Evolutionary conservation across 345 rosid genomes (phyloP).

Genomic region (Lepidium sativum): DNA sequence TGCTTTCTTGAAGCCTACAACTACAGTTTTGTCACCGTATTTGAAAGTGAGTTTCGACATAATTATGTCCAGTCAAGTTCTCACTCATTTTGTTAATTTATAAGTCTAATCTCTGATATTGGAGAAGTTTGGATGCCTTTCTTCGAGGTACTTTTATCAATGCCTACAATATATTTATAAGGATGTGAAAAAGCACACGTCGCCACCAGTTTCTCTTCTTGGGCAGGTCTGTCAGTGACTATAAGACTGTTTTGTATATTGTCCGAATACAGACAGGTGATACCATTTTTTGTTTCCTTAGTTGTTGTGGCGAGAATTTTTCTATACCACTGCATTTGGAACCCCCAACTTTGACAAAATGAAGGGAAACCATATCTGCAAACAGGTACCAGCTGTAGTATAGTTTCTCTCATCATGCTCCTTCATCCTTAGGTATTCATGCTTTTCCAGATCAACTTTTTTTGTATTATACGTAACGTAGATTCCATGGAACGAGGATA

Average conservation of each 20-base stretch:
- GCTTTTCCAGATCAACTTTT: not conserved
- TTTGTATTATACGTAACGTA: conserved; percentile 7
- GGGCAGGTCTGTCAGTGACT: conserved; percentile 64
- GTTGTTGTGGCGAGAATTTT: conserved; percentile 94
- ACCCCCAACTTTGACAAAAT: conserved; percentile 85
- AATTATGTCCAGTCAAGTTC: not conserved
- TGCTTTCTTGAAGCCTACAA: conserved; percentile 74
- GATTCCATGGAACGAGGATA: conserved; percentile 89
- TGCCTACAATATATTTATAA: conserved; percentile 58
- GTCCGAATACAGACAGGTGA: conserved; percentile 3
- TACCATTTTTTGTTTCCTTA: conserved; percentile 16
- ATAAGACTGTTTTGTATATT: not conserved
- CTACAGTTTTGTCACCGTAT: conserved; percentile 87
- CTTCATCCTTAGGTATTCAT: not conserved
- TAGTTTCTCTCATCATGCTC: not conserved
- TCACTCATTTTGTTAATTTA: not conserved
- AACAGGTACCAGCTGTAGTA: conserved; percentile 49
- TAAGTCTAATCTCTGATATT: conserved; percentile 12
- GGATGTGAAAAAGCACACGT: conserved; percentile 55
- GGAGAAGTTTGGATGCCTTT: conserved; percentile 92
- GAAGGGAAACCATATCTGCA: conserved; percentile 76
- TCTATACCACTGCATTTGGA: conserved; percentile 77
- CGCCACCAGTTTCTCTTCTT: conserved; percentile 89
- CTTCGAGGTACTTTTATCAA: conserved; percentile 91
- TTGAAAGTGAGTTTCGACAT: conserved; percentile 58